Evolutionary conservation across 1,284 basidiomycete species (phyloP), one percentile per base, ranked within the genome.

Genomic region (Inonotus obliquus): DNA sequence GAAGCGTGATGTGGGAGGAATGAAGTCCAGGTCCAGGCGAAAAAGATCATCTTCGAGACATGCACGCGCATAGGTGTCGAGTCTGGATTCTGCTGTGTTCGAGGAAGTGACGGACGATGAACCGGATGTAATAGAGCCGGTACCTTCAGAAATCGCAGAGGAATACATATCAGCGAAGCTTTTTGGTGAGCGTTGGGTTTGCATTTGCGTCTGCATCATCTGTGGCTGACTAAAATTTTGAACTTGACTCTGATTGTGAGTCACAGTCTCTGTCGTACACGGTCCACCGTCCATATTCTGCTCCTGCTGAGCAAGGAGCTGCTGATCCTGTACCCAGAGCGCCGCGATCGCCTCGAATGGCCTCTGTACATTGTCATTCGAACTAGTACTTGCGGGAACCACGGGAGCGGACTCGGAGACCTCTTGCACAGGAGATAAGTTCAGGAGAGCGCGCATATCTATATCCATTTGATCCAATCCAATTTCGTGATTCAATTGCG

Each of bases 271-370:
- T 2, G 17, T 21, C 41, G 17, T 17, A 17, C 19, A 9, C 17
- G 17, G 7, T 17, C 17, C 38, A 39, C 13, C 17, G 17, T 44
- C 9, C 19, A n/a, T 9, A 25, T 49, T 13, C 47, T 49, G 47
- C 25, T 48, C 4, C 47, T 25, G 47, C 21, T 49, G 47, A 32
- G 21, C 29, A 25, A 39, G 19, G 23, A 23, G 17, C 41, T 55
- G 54, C 41, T 55, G 54, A 4, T 41, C 35, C 21, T 58, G 56
- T 19, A 38, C 51, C 59, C 59, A 60, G 0, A 60, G 51, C 19
- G 37, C 51, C 23, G 59, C 59, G 21, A 60, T 41, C 17, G 53
- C 53, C 14, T 60, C 59, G 10, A 60, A 27, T 6, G 59, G 59
- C 27, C 27, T 9, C 27, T 52, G 51, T 14, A 27, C 29, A 29